phyloP scores from a whole-genome alignment of 805 yeast genomes.

The Zygosaccharomyces lentus region DNA sequence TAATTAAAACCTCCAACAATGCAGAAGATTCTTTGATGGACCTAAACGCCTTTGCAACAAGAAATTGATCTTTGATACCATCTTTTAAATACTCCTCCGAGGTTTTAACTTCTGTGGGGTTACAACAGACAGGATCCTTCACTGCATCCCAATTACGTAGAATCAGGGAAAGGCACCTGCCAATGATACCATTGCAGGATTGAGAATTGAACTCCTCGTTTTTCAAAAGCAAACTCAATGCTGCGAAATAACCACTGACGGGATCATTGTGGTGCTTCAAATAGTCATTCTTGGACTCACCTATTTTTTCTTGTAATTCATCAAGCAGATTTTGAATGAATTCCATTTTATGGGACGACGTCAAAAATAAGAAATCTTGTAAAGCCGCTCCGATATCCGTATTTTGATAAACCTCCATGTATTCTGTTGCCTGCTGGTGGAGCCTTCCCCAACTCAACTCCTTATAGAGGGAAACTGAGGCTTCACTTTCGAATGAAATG shows the following conservation, averaged over 20 bases:
- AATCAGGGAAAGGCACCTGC: constrained; percentile 11
- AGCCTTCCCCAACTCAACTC: constrained; percentile 14
- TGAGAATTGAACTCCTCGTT: constrained; percentile 17
- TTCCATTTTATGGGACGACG: constrained; percentile 29
- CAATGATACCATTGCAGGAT: not conserved
- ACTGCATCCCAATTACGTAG: constrained; percentile 34
- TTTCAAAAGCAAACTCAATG: constrained; percentile 47
- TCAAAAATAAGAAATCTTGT: constrained; percentile 46
- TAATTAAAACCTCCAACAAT: constrained; percentile 46
- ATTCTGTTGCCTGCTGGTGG: constrained; percentile 30
- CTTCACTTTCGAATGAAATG: constrained; percentile 29
- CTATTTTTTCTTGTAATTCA: constrained; percentile 35
- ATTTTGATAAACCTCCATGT: constrained; percentile 48
- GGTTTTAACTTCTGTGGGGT: constrained; percentile 65
- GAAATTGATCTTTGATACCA: constrained; percentile 40
- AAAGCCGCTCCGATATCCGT: constrained; percentile 79
- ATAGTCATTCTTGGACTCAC: constrained; percentile 36
- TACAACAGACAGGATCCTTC: constrained; percentile 52
- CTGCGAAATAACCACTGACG: constrained; percentile 67
- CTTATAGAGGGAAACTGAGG: not conserved
- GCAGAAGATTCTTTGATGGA: constrained; percentile 70
- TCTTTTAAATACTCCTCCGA: constrained; percentile 44
- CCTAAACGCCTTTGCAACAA: constrained; percentile 75
- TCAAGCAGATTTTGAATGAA: constrained; percentile 35
- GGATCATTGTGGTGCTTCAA: constrained; percentile 46